Conservation (phyloP, 169 alveolate species). For the Cryptosporidium muris region DNA sequence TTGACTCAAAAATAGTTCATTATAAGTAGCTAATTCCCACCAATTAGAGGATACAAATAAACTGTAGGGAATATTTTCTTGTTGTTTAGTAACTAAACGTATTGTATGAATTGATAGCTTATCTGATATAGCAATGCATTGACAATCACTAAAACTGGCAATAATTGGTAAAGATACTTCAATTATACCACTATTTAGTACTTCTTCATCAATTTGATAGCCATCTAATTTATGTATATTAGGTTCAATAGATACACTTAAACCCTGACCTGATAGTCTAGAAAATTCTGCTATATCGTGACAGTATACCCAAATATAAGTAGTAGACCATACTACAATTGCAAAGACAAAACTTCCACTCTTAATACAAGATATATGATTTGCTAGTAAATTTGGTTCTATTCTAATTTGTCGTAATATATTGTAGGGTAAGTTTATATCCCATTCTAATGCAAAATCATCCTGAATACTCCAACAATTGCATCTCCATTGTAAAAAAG, state of each 20-base stretch:
- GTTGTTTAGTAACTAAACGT: constrained; percentile 12
- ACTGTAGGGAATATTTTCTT: constrained; percentile 8
- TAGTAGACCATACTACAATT: constrained; percentile 44
- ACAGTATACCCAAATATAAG: constrained; percentile 56
- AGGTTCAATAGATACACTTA: constrained; percentile 47
- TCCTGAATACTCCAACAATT: constrained; percentile 66
- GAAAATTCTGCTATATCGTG: constrained; percentile 51
- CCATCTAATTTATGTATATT: constrained; percentile 37
- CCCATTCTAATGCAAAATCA: constrained; percentile 58
- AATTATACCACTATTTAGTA: no score
- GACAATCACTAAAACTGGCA: constrained; percentile 41
- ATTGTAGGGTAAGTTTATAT: constrained; percentile 39
- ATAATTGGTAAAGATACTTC: constrained; percentile 33
- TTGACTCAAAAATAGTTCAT: neutral
- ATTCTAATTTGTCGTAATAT: neutral
- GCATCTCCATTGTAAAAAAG: constrained; percentile 43
- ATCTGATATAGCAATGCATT: constrained; percentile 13
- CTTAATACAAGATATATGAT: constrained; percentile 20
- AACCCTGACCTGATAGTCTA: constrained; percentile 34
- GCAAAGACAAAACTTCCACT: constrained; percentile 23
- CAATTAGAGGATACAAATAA: constrained; percentile 48
- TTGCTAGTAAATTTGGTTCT: neutral
- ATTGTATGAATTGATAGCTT: constrained; percentile 21
- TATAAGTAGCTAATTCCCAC: constrained; percentile 63
- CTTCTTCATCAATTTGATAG: constrained; percentile 1